Base-by-base conservation (phyloP, 352 stramenopile species). In the Phytopythium oedochilum region DNA sequence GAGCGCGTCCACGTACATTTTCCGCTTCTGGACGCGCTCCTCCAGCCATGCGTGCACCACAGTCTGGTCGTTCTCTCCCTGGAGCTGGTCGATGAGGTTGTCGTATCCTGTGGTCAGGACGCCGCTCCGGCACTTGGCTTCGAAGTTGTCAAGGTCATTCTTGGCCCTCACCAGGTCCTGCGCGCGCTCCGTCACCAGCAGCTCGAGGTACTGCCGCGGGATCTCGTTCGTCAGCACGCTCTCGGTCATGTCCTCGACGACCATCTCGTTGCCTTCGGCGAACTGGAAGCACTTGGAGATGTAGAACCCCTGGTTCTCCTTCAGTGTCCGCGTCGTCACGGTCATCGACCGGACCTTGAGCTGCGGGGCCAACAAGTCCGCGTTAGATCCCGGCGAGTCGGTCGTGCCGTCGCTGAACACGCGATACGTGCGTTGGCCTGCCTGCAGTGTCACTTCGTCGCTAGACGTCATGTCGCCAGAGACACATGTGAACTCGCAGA, bases 1-100 rank as follows among this genome's bases (percentile, higher is more conserved):
- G 18, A 94, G 52, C 2, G 73, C 75, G 10, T 87, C 74, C 26
- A 91, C 69, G 46, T 92, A 92, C 69, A 81, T 67, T 15, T 68
- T 72, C 7, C 84, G 82, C 42, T 85, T 76, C 22, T 78, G 73
- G 4, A 87, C 66, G 23, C 84, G 80, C 9, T 92, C 78, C 48
- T 89, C 75, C 2, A 94, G 60, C 84, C 84, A 94, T 25, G 66
- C 65, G 31, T 81, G 78, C 26, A 88, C 77, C 20, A 92, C 67
- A 0, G 71, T 76, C 35, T 89, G 78, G 23, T 89, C 77, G 48
- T 91, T 91, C 55, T 91, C 80, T 15, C 76, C 76, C 59, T 86
- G 83, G 38, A 94, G 92, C 56, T 94, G 84, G 54, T 94, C 82
- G 31, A 94, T 94, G 34, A 92, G 62, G 46, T 92, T 92, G 71